Conservation (phyloP, 75 land plant genomes). For the Selaginella moellendorffii region DNA sequence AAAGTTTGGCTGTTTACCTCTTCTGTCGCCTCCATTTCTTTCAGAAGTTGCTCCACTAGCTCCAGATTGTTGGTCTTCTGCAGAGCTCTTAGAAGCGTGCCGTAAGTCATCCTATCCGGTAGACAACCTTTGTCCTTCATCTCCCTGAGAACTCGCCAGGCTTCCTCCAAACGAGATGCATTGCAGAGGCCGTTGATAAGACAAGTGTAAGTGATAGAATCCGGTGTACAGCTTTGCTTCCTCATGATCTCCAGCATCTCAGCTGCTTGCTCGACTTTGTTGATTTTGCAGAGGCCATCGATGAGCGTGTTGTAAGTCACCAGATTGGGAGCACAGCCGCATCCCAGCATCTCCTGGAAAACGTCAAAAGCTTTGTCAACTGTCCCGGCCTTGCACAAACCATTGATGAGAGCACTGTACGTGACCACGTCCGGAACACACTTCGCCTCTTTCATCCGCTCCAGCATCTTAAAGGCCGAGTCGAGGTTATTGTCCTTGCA, state of each 20-base stretch:
- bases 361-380: background rate
- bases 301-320: background rate
- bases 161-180: background rate
- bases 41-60: background rate
- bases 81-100: background rate
- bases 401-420: slow-evolving; percentile 5
- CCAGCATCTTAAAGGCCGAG: background rate
- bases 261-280: background rate
- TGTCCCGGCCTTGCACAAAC: background rate
- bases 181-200: background rate
- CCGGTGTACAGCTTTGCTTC: background rate
- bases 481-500: background rate
- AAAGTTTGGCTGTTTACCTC: no score
- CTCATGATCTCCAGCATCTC: background rate
- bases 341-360: background rate
- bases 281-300: background rate
- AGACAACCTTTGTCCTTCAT: background rate
- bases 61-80: background rate
- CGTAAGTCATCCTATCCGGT: background rate
- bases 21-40: background rate
- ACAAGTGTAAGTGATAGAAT: slow-evolving; percentile 5
- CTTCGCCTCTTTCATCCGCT: background rate
- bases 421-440: slow-evolving; percentile 7
- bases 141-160: background rate
- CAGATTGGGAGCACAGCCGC: background rate